A percentile compares a stretch with the other conserved stretches of the same genome.
Evolutionary conservation across 805 yeast genomes (phyloP).

Genomic region (Candida silvicultrix): DNA sequence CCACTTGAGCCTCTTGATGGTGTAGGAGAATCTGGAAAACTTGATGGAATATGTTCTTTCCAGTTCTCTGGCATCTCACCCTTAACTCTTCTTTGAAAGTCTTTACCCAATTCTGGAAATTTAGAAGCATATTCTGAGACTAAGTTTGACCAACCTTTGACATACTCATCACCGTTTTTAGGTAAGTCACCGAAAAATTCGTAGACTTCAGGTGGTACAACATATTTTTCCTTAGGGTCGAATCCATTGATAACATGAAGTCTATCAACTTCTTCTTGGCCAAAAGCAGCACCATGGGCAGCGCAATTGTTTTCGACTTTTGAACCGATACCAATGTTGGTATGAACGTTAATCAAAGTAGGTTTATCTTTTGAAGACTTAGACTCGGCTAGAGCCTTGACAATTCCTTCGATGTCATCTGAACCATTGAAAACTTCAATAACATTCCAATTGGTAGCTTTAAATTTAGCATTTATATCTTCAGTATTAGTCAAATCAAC

Average conservation of each 20-base stretch:
- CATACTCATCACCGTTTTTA: slow-evolving; percentile 19
- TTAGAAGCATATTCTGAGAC: slow-evolving; percentile 15
- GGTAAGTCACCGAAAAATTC: slow-evolving; percentile 22
- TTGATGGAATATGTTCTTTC: slow-evolving; percentile 19
- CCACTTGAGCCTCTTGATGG: slow-evolving; percentile 26
- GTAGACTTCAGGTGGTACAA: slow-evolving; percentile 23
- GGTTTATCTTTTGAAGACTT: slow-evolving; percentile 25
- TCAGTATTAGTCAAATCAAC: slow-evolving; percentile 29
- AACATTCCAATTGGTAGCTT: slow-evolving; percentile 31
- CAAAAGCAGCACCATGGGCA: slow-evolving; percentile 32
- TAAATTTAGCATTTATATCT: slow-evolving; percentile 26
- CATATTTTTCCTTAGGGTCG: slow-evolving; percentile 15
- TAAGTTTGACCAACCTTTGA: slow-evolving; percentile 20
- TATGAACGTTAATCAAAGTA: slow-evolving; percentile 29
- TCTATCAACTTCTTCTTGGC: slow-evolving; percentile 24
- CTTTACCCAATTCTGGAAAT: slow-evolving; percentile 25
- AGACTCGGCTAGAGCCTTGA: slow-evolving; percentile 28
- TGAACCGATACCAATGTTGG: slow-evolving; percentile 30
- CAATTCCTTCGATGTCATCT: slow-evolving; percentile 24
- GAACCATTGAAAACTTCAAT: slow-evolving; percentile 29
- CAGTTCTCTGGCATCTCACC: slow-evolving; percentile 25
- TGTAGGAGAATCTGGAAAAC: slow-evolving; percentile 13
- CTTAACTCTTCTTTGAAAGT: slow-evolving; percentile 19
- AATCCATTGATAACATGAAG: slow-evolving; percentile 16
- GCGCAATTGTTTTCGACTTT: slow-evolving; percentile 23